Conservation (phyloP, 176 grass and related monocot species). For the Ensete ventricosum region DNA sequence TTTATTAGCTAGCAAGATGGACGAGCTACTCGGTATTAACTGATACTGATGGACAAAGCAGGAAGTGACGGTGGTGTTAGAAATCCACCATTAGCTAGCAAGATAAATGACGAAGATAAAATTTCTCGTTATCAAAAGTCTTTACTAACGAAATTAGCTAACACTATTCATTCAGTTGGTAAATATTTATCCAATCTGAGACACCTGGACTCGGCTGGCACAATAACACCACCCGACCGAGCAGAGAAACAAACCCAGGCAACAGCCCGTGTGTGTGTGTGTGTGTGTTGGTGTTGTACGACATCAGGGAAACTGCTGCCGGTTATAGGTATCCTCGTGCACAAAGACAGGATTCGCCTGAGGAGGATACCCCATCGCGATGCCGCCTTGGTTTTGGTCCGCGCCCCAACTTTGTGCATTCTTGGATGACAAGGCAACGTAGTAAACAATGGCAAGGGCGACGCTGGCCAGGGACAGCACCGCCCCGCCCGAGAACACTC, state of each 20-base stretch:
- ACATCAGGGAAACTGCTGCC: conserved; percentile 30
- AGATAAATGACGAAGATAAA: too few relatives aligned
- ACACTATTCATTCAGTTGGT: too few relatives aligned
- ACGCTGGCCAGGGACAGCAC: conserved; percentile 57
- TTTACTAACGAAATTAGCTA: too few relatives aligned
- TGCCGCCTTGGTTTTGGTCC: conserved; percentile 15
- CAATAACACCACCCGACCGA: too few relatives aligned
- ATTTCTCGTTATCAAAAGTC: too few relatives aligned
- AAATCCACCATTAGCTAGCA: too few relatives aligned
- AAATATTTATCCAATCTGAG: too few relatives aligned
- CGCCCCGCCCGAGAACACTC: conserved; percentile 80
- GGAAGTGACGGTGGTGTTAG: conserved; percentile 9
- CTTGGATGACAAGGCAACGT: conserved; percentile 34
- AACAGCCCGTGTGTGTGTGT: not conserved
- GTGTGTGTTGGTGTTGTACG: too few relatives aligned
- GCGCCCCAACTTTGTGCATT: conserved; percentile 10
- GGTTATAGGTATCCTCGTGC: conserved; percentile 36
- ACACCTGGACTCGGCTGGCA: too few relatives aligned
- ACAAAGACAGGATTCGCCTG: conserved; percentile 26
- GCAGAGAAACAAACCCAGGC: too few relatives aligned
- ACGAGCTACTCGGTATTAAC: conserved; percentile 53
- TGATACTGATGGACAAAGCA: conserved; percentile 17
- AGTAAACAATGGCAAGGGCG: conserved; percentile 21
- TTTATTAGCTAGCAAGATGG: conserved; percentile 46
- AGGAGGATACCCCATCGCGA: conserved; percentile 32